These are phyloP conservation scores for Curvularia eragrostidis DNA, from an alignment of 2,329 filamentous ascomycete genomes.

Conservation along the genomic window DNA sequence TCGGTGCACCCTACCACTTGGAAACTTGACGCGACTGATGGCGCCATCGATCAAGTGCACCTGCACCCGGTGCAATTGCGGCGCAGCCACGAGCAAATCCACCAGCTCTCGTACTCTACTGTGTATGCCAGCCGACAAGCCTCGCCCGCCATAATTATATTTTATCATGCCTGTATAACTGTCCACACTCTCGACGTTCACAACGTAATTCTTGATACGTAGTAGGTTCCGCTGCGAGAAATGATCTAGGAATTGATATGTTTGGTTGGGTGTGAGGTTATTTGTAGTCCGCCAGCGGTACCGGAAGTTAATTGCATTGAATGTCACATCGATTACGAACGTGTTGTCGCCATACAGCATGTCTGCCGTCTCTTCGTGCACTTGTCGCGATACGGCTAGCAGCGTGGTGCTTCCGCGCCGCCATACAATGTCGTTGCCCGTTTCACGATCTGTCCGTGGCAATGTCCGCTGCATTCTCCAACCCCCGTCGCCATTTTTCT, in stretches of 20 bases:
- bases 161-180: conserved; percentile 60
- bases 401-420: conserved; percentile 51
- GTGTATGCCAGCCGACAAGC: conserved; percentile 52
- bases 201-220: conserved; percentile 51
- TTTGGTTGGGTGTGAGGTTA: conserved; percentile 51
- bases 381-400: conserved; percentile 49
- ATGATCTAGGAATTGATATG: conserved; percentile 52
- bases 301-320: conserved; percentile 53
- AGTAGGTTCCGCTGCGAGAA: conserved; percentile 52
- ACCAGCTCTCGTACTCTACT: conserved; percentile 53
- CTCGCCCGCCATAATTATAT: conserved; percentile 57
- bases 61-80: conserved; percentile 34
- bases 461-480: conserved; percentile 42
- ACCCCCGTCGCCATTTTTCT: conserved; percentile 27
- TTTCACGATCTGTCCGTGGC: conserved; percentile 33
- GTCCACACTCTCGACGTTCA: conserved; percentile 58
- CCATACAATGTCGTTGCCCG: conserved; percentile 52
- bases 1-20: conserved; percentile 42
- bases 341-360: conserved; percentile 56
- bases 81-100: conserved; percentile 41
- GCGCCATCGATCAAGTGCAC: conserved; percentile 44
- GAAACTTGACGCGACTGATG: conserved; percentile 36
- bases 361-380: conserved; percentile 55
- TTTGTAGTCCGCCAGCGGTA: conserved; percentile 54
- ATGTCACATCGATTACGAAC: conserved; percentile 56